Percentiles rank a stretch among this genome's conserved stretches.
Evolutionary conservation across 352 stramenopile genomes (phyloP).

Genomic region (Peronospora farinosa): DNA sequence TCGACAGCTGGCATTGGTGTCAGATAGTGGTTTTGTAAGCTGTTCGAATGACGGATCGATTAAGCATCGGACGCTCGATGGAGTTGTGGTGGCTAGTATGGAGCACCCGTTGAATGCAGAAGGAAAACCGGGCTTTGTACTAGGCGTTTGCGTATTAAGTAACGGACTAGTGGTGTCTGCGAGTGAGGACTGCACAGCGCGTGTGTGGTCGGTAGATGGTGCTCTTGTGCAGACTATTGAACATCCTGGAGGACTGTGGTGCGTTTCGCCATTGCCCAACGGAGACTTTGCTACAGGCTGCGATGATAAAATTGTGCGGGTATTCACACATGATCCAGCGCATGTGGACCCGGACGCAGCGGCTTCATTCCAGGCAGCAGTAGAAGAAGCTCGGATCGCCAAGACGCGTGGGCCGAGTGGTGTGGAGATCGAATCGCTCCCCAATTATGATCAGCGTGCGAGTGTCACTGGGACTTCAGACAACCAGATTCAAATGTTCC

Average conservation of each 20-base stretch:
- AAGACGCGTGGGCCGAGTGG: constrained; percentile 77
- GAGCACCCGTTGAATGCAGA: constrained; percentile 73
- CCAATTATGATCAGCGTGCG: constrained; percentile 87
- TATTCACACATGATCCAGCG: constrained; percentile 83
- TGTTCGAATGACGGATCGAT: constrained; percentile 83
- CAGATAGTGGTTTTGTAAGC: constrained; percentile 69
- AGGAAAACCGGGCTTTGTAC: constrained; percentile 78
- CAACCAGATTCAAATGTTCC: constrained; percentile 95
- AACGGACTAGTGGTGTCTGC: constrained; percentile 60
- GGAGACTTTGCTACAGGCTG: constrained; percentile 91
- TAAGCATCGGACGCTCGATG: constrained; percentile 59
- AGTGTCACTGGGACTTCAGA: constrained; percentile 78
- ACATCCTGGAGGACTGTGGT: constrained; percentile 83
- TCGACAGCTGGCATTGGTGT: constrained; percentile 58
- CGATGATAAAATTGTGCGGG: constrained; percentile 89
- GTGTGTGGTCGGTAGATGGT: constrained; percentile 62
- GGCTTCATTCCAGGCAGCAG: constrained; percentile 56
- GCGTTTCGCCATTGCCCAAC: constrained; percentile 66
- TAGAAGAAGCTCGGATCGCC: constrained; percentile 49
- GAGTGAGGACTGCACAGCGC: constrained; percentile 78
- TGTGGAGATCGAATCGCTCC: constrained; percentile 92
- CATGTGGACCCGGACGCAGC: constrained; percentile 61
- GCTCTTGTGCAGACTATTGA: constrained; percentile 69
- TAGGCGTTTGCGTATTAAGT: constrained; percentile 57
- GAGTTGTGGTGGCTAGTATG: constrained; percentile 54